A percentile compares a stretch with the other conserved stretches of the same genome.
Evolutionary conservation across 148 eudicot genomes (phyloP).

Genomic region (Amaranthus hypochondriacus): DNA sequence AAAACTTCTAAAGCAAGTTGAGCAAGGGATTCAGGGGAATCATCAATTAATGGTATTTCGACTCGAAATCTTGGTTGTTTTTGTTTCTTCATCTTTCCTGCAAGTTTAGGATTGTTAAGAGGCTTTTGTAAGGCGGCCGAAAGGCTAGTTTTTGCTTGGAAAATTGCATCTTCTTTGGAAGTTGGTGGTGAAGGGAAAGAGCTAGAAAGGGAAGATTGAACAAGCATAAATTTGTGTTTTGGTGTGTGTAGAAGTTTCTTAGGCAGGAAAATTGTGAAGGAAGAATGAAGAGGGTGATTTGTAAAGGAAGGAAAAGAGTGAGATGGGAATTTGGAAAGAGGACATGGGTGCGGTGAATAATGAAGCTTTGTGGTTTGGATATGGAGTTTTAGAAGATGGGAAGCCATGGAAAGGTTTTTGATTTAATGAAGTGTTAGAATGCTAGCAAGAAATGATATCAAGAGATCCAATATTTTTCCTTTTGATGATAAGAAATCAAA

Average conservation of each 20-base stretch:
- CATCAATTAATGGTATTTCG: slow-evolving; percentile 73
- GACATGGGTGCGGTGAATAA: slow-evolving; percentile 17
- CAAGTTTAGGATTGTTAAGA: slow-evolving; percentile 63
- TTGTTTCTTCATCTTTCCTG: slow-evolving; percentile 60
- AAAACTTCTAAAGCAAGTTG: slow-evolving; percentile 60
- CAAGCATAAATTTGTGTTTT: slow-evolving; percentile 12
- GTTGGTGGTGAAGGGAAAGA: slow-evolving; percentile 59
- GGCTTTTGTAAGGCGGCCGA: slow-evolving; percentile 65
- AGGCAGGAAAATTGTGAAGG: slow-evolving; percentile 9
- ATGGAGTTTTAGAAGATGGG: slow-evolving; percentile 39
- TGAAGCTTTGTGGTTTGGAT: slow-evolving; percentile 31
- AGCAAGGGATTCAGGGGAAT: slow-evolving; percentile 52
- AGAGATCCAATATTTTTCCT: neutral
- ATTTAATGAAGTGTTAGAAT: neutral
- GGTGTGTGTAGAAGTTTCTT: slow-evolving; percentile 1
- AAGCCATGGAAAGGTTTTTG: slow-evolving; percentile 36
- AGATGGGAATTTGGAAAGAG: slow-evolving; percentile 24
- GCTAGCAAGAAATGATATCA: neutral
- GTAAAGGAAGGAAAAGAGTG: neutral
- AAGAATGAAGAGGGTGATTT: slow-evolving; percentile 1
- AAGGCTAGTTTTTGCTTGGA: slow-evolving; percentile 74
- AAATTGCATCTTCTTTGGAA: slow-evolving; percentile 71
- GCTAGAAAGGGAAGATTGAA: slow-evolving; percentile 36
- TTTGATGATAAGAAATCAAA: slow-evolving; percentile 8
- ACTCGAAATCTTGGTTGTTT: slow-evolving; percentile 76